Percentiles rank a stretch among this genome's conserved stretches.
Conservation (phyloP, 352 stramenopile genomes). For the Phytophthora megakarya region DNA sequence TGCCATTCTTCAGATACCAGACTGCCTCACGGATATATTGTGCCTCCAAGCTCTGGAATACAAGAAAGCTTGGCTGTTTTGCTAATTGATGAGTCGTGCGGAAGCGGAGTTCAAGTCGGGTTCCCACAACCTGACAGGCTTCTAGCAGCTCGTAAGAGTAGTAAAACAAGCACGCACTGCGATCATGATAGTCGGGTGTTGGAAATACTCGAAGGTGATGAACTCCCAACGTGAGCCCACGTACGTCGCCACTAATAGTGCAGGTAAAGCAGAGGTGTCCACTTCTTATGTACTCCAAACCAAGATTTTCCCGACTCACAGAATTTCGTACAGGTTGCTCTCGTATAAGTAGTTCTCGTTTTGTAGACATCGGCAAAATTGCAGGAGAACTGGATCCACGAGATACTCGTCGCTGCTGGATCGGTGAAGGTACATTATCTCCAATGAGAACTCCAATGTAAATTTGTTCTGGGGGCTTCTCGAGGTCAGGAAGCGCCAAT, state of each 20-base stretch:
- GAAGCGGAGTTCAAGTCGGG: slow-evolving; percentile 63
- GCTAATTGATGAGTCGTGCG: slow-evolving; percentile 36
- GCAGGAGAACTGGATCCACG: slow-evolving; percentile 18
- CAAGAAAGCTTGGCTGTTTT: slow-evolving; percentile 67
- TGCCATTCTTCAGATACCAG: slow-evolving; percentile 60
- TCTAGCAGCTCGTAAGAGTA: slow-evolving; percentile 68
- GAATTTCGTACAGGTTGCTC: slow-evolving; percentile 58
- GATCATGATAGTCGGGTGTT: slow-evolving; percentile 56
- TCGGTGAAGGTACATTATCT: slow-evolving; percentile 60
- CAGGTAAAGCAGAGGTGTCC: slow-evolving; percentile 62
- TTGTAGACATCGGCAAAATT: slow-evolving; percentile 40
- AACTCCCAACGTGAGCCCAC: slow-evolving; percentile 57
- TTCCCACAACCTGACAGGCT: slow-evolving; percentile 46
- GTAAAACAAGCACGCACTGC: slow-evolving; percentile 71
- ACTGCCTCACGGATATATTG: slow-evolving; percentile 72
- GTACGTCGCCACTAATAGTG: slow-evolving; percentile 59
- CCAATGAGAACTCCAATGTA: slow-evolving; percentile 75
- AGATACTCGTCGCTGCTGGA: slow-evolving; percentile 57
- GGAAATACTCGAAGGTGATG: slow-evolving; percentile 62
- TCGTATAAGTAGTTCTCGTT: slow-evolving; percentile 56
- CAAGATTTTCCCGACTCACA: slow-evolving; percentile 49
- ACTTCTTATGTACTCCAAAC: slow-evolving; percentile 55
- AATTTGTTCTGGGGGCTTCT: slow-evolving; percentile 47
- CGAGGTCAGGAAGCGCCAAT: slow-evolving; percentile 34
- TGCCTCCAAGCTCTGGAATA: slow-evolving; percentile 59